phyloP scores from a whole-genome alignment of 2,329 filamentous ascomycete species.

The Drechslera avenae region DNA sequence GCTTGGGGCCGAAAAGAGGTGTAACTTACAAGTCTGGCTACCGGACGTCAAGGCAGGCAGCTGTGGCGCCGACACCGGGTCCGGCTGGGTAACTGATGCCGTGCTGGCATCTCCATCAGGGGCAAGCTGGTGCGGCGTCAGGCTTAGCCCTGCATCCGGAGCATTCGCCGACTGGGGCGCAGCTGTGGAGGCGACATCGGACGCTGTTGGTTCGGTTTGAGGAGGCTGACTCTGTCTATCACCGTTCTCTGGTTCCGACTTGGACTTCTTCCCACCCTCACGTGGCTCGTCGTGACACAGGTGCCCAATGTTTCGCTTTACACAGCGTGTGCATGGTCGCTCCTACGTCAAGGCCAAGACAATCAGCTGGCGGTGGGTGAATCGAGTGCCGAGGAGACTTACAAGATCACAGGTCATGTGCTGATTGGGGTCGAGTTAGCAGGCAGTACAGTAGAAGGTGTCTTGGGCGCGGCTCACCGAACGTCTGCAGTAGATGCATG shows the following conservation, averaged over 20 bases:
- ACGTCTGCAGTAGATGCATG: slow-evolving; percentile 60
- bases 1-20: slow-evolving; percentile 33
- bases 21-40: slow-evolving; percentile 74
- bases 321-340: slow-evolving; percentile 94
- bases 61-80: slow-evolving; percentile 70
- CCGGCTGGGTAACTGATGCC: slow-evolving; percentile 74
- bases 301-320: slow-evolving; percentile 98
- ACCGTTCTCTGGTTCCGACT: slow-evolving; percentile 55
- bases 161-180: slow-evolving; percentile 37
- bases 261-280: slow-evolving; percentile 79
- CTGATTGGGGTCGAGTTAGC: slow-evolving; percentile 46
- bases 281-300: slow-evolving; percentile 97
- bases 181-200: slow-evolving; percentile 36
- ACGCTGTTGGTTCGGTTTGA: slow-evolving; percentile 35
- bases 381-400: slow-evolving; percentile 28
- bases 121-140: slow-evolving; percentile 44
- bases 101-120: slow-evolving; percentile 44
- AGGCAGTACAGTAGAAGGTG: slow-evolving; percentile 28
- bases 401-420: slow-evolving; percentile 62
- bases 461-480: slow-evolving; percentile 50
- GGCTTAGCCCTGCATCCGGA: slow-evolving; percentile 47
- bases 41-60: slow-evolving; percentile 65
- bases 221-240: slow-evolving; percentile 39
- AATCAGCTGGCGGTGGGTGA: slow-evolving; percentile 41
- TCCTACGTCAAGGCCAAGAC: slow-evolving; percentile 63